Evolutionary conservation across 805 yeast species (phyloP).

Genomic region (Peterozyma xylosa): DNA sequence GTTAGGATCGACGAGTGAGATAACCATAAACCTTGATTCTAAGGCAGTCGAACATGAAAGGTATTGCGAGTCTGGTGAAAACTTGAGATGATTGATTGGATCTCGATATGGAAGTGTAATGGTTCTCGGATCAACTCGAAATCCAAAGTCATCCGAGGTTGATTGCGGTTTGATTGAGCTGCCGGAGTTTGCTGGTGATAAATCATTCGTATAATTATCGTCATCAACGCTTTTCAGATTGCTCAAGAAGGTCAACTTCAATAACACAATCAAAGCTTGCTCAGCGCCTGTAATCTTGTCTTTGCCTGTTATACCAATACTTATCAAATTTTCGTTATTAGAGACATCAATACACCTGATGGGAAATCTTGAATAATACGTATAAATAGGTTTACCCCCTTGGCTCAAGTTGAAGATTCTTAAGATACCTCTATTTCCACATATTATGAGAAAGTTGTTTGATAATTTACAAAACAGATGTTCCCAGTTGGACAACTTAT

Average conservation of each 20-base stretch:
- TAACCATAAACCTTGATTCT: conserved; percentile 74
- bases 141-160: conserved; percentile 5
- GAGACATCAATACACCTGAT: conserved; percentile 74
- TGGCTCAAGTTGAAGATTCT: conserved; percentile 53
- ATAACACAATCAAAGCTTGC: conserved; percentile 68
- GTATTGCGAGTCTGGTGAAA: conserved; percentile 65
- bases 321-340: conserved; percentile 54
- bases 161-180: not conserved
- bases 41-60: conserved; percentile 69
- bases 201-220: not conserved
- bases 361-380: conserved; percentile 64
- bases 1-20: conserved; percentile 54
- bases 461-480: conserved; percentile 54
- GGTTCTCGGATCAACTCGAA: conserved; percentile 50
- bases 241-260: conserved; percentile 17
- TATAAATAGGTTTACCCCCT: conserved; percentile 58
- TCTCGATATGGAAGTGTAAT: conserved; percentile 83
- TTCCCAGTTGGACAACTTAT: conserved; percentile 45
- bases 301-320: conserved; percentile 77
- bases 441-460: conserved; percentile 50
- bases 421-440: conserved; percentile 68
- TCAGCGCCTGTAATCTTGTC: conserved; percentile 62
- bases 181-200: not conserved
- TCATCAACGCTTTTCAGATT: not conserved
- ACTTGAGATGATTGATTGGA: conserved; percentile 67